Base-by-base conservation (phyloP, 2,329 filamentous ascomycete genomes). In the Xylaria sp. region DNA sequence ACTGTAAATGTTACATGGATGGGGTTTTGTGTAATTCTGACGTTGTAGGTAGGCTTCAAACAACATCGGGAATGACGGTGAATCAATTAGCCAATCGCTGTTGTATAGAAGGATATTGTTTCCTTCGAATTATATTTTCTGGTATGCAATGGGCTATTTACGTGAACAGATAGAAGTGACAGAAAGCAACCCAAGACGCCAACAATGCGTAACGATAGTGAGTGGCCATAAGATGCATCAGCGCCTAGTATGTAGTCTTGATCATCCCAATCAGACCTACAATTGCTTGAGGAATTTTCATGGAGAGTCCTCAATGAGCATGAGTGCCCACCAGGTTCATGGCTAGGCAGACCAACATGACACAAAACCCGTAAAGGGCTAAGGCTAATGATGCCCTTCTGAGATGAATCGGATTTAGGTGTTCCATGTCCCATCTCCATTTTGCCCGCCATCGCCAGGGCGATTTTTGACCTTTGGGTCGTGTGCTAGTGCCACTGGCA, bases 331-430 rank as follows among this genome's bases (percentile, higher is more conserved):
- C 91, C 14, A 91, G 88, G 75, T 98, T 98, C 73, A 93, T 92
- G 45, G 87, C 80, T 70, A 99, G 78, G 74, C 94, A 98, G 50
- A 94, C 89, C 28, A 92, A 79, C 95, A 99, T 98, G 56, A 99
- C 93, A 51, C 91, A 78, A 8, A 92, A 69, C 19, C 95, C 95
- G 73, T 99, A 99, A 8, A 93, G 82, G 7, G 91, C 89, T 63
- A 99, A 80, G 0, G 81, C 89, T 49, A 97, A 80, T 56, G 92
- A 89, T 65, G 92, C 77, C 71, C 87, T 90, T 61, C 95, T 84
- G 57, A 98, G 75, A 83, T 83, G 60, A 69, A 84, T 74, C 76
- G 87, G 79, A 79, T 87, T 87, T 76, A 94, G 69, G 79, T 89
- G 80, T 78, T 89, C 79, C 66, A 88, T 74, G 70, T 85, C 81